Evolutionary conservation across 352 stramenopile genomes (phyloP).

Genomic region (Phytophthora aleatoria): DNA sequence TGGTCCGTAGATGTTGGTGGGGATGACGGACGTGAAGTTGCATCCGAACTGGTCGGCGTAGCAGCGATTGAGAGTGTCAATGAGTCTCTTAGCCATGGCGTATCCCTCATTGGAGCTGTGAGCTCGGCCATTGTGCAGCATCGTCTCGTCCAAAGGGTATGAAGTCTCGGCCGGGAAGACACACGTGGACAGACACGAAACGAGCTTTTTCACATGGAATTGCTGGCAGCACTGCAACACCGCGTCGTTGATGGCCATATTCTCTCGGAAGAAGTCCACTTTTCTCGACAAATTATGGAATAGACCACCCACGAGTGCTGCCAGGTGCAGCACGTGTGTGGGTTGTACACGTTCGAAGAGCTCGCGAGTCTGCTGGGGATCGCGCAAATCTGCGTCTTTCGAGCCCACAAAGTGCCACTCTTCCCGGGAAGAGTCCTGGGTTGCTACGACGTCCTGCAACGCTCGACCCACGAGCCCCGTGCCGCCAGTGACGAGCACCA

Average conservation of each 20-base stretch:
- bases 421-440: conserved; percentile 44
- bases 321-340: conserved; percentile 98
- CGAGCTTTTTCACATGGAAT: conserved; percentile 92
- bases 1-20: conserved; percentile 99
- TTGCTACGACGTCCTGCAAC: conserved; percentile 62
- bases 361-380: conserved; percentile 72
- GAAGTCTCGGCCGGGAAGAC: conserved; percentile 98
- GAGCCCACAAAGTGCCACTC: conserved; percentile 94
- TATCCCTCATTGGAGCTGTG: conserved; percentile 91
- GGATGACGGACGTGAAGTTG: conserved; percentile 98
- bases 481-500: conserved; percentile 96
- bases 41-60: conserved; percentile 97
- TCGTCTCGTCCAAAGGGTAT: conserved; percentile 99
- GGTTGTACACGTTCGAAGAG: conserved; percentile 95
- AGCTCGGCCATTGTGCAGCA: conserved; percentile 91
- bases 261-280: conserved; percentile 99
- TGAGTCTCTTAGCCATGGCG: conserved; percentile 98
- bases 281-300: conserved; percentile 87
- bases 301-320: conserved; percentile 93
- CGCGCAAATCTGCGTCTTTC: conserved; percentile 95
- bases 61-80: conserved; percentile 97
- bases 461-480: conserved; percentile 93
- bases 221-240: conserved; percentile 96
- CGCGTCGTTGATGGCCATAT: conserved; percentile 99
- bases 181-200: conserved; percentile 98